These are phyloP conservation scores for Solanum gandarillasii DNA, from an alignment of 257 asterid genomes.

Conservation along the genomic window DNA sequence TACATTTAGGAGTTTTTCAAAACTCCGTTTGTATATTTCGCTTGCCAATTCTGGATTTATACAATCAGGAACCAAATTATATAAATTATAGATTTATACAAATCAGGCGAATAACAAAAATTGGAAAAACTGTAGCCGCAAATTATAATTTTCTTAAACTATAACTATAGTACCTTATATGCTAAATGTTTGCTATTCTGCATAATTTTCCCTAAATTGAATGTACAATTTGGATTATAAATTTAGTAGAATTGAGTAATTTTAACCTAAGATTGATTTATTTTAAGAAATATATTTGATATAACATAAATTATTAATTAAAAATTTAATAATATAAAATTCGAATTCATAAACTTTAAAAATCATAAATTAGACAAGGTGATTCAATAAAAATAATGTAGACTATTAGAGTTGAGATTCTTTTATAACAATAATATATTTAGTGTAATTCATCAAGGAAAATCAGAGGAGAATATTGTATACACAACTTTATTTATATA, in stretches of 20 bases:
- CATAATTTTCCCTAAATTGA: background rate
- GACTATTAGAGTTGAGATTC: background rate
- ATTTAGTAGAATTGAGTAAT: background rate
- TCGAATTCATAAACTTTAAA: background rate
- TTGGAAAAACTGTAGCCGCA: rapidly evolving
- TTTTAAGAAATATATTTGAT: background rate
- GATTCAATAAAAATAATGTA: background rate
- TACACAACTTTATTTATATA: background rate
- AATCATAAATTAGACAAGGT: background rate
- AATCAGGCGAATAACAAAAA: background rate
- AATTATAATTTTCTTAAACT: too few species aligned
- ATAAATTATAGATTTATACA: too few species aligned
- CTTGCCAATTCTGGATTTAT: background rate
- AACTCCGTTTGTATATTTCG: background rate
- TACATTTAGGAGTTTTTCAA: too few species aligned
- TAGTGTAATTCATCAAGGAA: background rate
- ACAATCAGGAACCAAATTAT: background rate
- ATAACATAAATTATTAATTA: background rate
- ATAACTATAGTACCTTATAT: background rate
- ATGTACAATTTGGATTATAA: background rate
- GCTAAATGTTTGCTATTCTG: background rate
- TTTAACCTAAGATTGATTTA: background rate
- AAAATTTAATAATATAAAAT: background rate
- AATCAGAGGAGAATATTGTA: rapidly evolving
- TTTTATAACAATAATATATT: background rate